These are phyloP conservation scores for Leccinum solheimii DNA, from an alignment of 1,284 basidiomycete genomes.

Conservation along the genomic window DNA sequence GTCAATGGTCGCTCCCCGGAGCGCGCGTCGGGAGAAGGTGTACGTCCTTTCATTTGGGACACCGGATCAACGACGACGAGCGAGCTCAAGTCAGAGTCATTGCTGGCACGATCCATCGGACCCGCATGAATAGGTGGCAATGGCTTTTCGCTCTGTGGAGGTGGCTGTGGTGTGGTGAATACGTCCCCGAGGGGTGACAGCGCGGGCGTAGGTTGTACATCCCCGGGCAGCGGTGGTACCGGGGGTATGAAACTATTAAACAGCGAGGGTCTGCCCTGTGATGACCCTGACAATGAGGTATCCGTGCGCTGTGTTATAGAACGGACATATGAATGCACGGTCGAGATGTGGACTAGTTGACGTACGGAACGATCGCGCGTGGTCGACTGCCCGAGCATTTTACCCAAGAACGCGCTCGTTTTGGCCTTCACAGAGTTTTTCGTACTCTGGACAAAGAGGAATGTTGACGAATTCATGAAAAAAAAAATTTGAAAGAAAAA, in stretches of 20 bases:
- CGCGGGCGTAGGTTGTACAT: conserved; percentile 40
- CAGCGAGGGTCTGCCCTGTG: conserved; percentile 34
- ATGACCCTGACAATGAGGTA: conserved; percentile 23
- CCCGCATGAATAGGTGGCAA: conserved; percentile 56
- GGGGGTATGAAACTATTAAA: conserved; percentile 61
- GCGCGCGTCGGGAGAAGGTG: conserved; percentile 27
- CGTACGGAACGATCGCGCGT: conserved; percentile 71
- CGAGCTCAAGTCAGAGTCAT: conserved; percentile 52
- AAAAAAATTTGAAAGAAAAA: background rate
- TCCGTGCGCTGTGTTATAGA: conserved; percentile 48
- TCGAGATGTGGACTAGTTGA: conserved; percentile 18
- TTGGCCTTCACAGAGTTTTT: conserved; percentile 71
- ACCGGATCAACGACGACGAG: conserved; percentile 55
- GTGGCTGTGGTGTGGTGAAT: conserved; percentile 42
- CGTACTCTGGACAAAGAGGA: conserved; percentile 37
- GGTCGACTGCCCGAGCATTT: conserved; percentile 66
- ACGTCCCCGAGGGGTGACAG: conserved; percentile 53
- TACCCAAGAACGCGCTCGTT: conserved; percentile 75
- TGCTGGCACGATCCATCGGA: conserved; percentile 38
- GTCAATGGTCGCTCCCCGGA: conserved; percentile 29
- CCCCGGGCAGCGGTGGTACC: conserved; percentile 65
- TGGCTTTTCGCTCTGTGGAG: conserved; percentile 48
- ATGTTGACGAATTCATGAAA: background rate
- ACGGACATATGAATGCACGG: conserved; percentile 15
- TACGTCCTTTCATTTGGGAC: conserved; percentile 34